Conservation (phyloP, 73 alveolate genomes). For the Paramecium biaurelia region DNA sequence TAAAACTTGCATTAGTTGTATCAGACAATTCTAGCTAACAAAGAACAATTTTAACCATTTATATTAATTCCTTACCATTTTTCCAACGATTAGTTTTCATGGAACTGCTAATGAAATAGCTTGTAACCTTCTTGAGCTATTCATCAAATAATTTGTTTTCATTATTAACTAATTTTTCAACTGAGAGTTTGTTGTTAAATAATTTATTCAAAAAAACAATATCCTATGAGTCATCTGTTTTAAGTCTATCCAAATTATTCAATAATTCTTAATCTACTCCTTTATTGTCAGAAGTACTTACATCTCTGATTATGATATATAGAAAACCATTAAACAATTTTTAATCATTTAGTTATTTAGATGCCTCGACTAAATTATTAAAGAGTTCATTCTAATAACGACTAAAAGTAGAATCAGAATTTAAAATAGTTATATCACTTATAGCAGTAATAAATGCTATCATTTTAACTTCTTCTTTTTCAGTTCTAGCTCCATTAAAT, state of each 20-base stretch:
- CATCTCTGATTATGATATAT: background rate
- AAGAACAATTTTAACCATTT: background rate
- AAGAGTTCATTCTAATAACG: background rate
- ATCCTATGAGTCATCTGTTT: background rate
- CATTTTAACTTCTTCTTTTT: conserved; percentile 72
- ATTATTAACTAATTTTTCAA: background rate
- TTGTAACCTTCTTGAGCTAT: background rate
- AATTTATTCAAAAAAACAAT: background rate
- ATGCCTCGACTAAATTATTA: background rate
- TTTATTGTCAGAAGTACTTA: background rate
- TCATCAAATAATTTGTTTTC: background rate
- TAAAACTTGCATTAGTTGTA: background rate
- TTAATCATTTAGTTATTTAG: background rate
- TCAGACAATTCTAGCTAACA: background rate
- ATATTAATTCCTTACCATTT: background rate
- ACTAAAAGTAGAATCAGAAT: conserved; percentile 56
- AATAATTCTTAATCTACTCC: background rate
- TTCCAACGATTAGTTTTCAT: background rate
- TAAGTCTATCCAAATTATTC: background rate
- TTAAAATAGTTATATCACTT: conserved; percentile 69
- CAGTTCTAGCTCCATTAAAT: conserved; percentile 70
- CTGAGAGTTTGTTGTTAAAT: background rate
- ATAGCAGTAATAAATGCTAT: conserved; percentile 59
- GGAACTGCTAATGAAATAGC: background rate
- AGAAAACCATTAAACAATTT: background rate